Evolutionary conservation across 2,329 filamentous ascomycete species (phyloP), one percentile per base, ranked within the genome.

Genomic region (Pestalotiopsis sp.): DNA sequence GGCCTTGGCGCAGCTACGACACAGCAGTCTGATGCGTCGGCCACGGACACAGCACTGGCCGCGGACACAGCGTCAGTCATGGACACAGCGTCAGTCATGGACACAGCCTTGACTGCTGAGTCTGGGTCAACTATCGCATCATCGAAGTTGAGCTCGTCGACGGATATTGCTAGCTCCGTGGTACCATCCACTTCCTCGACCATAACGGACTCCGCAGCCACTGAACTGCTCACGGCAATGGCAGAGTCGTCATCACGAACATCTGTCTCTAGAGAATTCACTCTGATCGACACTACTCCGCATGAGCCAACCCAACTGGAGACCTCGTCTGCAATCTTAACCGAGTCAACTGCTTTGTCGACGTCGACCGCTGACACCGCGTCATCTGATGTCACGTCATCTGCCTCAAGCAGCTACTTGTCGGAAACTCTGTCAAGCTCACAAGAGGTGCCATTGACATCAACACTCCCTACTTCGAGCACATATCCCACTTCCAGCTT

Each of bases 261-360:
- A 57, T 68, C 66, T 9, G 27, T 69, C 4, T 69, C 62, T 7
- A 66, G 66, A 56, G 23, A 56, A 31, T 69, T 68, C 41, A 69
- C 65, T 38, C 52, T 69, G 2, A 69, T 65, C 20, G 68, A 69
- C 25, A 69, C 65, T n/a, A 52, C 14, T n/a, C 17, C 17, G 7
- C 45, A 52, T 52, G 45, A 20, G n/a, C 45, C 45, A 23, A 62
- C 62, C 12, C 38, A 60, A 36, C 4, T 41, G 31, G 38, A 65
- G 49, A 12, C 38, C 20, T 17, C 17, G 7, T 64, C 62, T 25
- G 9, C 20, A 3, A 36, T 13, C 20, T 38, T 39, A 7, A 45
- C 2, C 39, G 27, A 17, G 60, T 38, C 60, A 3, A 52, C 45
- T 62, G 23, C 31, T 7, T 27, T 38, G 45, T 23, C 14, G 5